Evolutionary conservation across 257 asterid species (phyloP), one percentile per base, ranked within the genome.

Genomic region (Jasminum sambac): DNA sequence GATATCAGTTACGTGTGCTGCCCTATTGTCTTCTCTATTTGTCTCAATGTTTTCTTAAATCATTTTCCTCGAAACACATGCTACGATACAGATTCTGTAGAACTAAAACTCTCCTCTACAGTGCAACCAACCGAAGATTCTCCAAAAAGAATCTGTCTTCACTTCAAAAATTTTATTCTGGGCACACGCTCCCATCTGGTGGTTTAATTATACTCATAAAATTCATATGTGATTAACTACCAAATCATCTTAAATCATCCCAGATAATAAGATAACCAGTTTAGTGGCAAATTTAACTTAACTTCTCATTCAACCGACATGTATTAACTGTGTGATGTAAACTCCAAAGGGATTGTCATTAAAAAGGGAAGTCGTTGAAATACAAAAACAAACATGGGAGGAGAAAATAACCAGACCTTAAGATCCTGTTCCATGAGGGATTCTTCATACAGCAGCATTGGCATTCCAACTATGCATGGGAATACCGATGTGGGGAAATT

Each of bases 401-500:
- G 12, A 60, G 65, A 72, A 48, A 57, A 78, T 17, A 67, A 78
- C 68, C 77, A 68, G 24, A 93, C 97, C 92, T 87, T 86, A 78
- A 94, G 72, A 77, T 93, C 94, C 78, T 93, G 96, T 73, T 90
- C 97, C 90, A 88, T 88, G 30, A 93, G 89, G 34, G 97, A 87
- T 78, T 93, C 98, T 85, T 93, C 97, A 48, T 83, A 91, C 40
- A 97, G 91, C 36, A 94, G 95, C 96, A 94, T 91, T 58, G 99
- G 99, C 84, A 95, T 83, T 71, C 98, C 98, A 60, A 94, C 96
- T 65, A 94, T 97, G 76, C 97, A 86, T 61, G 99, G 99, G 78
- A 86, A 94, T 63, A 94, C 99, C 12, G 99, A 94, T 44, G 96
- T 91, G 64, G 97, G 99, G 72, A 94, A 94, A 79, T 94, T 94